A percentile compares a stretch with the other conserved stretches of the same genome.
phyloP scores from a whole-genome alignment of 129 eudicot genomes.

The Artemisia annua region DNA sequence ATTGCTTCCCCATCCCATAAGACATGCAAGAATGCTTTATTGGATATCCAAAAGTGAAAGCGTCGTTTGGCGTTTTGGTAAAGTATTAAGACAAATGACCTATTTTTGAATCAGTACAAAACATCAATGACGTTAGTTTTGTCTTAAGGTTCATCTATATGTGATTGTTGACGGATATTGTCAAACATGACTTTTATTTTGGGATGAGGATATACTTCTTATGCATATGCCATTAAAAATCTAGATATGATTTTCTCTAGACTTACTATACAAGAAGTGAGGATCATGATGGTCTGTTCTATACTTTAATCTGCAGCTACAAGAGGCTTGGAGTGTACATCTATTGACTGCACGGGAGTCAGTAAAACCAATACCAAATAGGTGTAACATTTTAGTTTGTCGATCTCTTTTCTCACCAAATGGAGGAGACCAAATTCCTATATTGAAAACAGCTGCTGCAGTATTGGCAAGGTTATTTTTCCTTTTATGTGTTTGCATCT shows the following conservation, averaged over 20 bases:
- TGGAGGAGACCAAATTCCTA: conserved; percentile 54
- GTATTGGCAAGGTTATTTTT: conserved; percentile 47
- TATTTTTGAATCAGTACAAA: not conserved
- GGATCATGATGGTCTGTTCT: conserved; percentile 22
- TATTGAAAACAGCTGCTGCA: conserved; percentile 51
- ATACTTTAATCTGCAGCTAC: conserved; percentile 37
- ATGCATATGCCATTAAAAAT: conserved; percentile 20
- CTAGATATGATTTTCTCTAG: not conserved
- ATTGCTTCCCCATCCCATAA: not conserved
- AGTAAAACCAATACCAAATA: conserved; percentile 35
- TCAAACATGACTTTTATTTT: conserved; percentile 5
- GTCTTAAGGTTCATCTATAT: conserved; percentile 5
- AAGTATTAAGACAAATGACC: conserved; percentile 17
- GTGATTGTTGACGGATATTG: conserved; percentile 21
- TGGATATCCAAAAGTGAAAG: not conserved
- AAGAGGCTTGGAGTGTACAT: conserved; percentile 65
- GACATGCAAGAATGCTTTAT: not conserved
- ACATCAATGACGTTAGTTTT: not conserved
- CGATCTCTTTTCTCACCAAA: conserved; percentile 57
- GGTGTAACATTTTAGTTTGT: conserved; percentile 56
- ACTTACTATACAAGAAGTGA: conserved; percentile 11
- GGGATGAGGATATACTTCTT: conserved; percentile 19
- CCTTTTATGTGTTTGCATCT: conserved; percentile 9
- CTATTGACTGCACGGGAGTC: conserved; percentile 32
- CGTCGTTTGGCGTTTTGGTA: not conserved